Base-by-base conservation (phyloP, 1,284 basidiomycete genomes). In the Boletus hoseneyae region DNA sequence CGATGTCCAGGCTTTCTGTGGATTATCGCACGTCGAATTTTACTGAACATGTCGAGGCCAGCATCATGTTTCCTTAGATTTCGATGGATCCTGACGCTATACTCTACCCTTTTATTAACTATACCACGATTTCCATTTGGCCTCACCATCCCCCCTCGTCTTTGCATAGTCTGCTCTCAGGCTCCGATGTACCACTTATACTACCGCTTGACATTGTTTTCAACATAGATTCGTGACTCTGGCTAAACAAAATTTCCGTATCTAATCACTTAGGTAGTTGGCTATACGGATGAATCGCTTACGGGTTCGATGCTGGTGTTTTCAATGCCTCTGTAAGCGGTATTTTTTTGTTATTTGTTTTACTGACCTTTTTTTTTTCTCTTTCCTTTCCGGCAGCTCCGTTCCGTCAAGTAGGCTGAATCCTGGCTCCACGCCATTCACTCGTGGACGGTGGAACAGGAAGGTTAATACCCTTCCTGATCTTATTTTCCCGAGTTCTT, bases 161-260 rank as follows among this genome's bases (percentile, higher is more conserved):
- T 50, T 47, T 56, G 65, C 64, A 66, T 68, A 68, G 57, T 52
- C 53, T 59, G 53, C 54, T 61, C n/a, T n/a, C n/a, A n/a, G n/a
- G n/a, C 45, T 45, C 47, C 42, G 35, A 67, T 69, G 67, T 66
- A 66, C 38, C 61, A 48, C 53, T 48, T 67, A 60, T 55, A 48
- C 45, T 55, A 53, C 49, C 34, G 39, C 42, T 42, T 51, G 48
- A 42, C 51, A 48, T 34, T 38, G 47, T 56, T 47, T 52, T 44
- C 54, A 56, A 67, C 64, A 62, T 67, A 66, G 60, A 67, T 47
- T 51, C 50, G 53, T 64, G 65, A 41, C 44, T 35, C 46, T 44
- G 39, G 54, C 42, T 55, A 41, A 56, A 52, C 56, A 41, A 44
- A 13, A n/a, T 47, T 47, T 52, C 39, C 51, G 30, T 47, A 46